These are phyloP conservation scores for Stylosanthes scabra DNA, from an alignment of 331 rosid species.

Conservation along the genomic window DNA sequence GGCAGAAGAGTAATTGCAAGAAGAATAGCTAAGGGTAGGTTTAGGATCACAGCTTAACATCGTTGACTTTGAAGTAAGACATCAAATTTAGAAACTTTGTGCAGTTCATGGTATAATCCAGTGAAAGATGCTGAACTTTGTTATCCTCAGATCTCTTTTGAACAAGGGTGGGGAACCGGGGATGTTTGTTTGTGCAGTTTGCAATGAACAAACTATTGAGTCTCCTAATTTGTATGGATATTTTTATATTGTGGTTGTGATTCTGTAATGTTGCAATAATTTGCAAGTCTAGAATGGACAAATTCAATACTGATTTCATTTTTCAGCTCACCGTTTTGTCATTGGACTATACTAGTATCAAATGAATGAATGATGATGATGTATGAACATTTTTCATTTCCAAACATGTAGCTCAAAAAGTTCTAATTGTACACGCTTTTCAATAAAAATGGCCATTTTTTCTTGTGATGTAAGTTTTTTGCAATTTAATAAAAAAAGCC, in stretches of 20 bases:
- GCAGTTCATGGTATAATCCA: constrained; percentile 22
- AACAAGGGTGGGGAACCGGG: neutral
- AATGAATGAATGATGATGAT: too few relatives aligned
- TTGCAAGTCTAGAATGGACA: neutral
- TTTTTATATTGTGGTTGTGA: constrained; percentile 21
- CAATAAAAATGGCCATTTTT: too few relatives aligned
- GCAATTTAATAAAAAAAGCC: too few relatives aligned
- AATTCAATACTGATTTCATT: neutral
- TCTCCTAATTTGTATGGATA: constrained; percentile 25
- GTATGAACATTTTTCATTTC: too few relatives aligned
- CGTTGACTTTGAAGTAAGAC: constrained; percentile 26
- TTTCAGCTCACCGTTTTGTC: too few relatives aligned
- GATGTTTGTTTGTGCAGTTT: neutral
- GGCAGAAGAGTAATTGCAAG: constrained; percentile 92
- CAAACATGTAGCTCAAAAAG: too few relatives aligned
- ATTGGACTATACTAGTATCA: too few relatives aligned
- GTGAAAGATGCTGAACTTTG: constrained; percentile 10
- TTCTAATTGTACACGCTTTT: too few relatives aligned
- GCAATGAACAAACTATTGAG: constrained; percentile 19
- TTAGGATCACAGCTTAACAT: constrained; percentile 87
- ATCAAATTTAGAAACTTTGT: constrained; percentile 38
- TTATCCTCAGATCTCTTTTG: neutral
- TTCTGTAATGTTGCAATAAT: constrained; percentile 23
- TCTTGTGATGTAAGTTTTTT: too few relatives aligned
- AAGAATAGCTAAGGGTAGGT: constrained; percentile 89